phyloP scores from a whole-genome alignment of 371 early-diverging fungal species.

The Haplosporangium sp. region DNA sequence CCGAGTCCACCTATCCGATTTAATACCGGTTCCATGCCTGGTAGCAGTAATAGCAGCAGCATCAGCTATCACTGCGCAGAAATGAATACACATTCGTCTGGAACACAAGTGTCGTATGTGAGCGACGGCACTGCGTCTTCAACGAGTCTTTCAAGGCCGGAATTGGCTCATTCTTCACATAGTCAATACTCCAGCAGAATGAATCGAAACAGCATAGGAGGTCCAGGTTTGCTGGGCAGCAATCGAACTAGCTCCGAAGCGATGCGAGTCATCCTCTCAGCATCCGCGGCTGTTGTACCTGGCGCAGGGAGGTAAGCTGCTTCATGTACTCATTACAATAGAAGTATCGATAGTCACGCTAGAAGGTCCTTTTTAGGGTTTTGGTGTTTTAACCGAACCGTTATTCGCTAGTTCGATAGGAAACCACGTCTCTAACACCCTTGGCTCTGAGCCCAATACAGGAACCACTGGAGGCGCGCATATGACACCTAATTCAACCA shows the following conservation, averaged over 20 bases:
- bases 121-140: not conserved
- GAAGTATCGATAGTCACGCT: no score
- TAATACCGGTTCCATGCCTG: not conserved
- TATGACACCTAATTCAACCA: no score
- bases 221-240: slow-evolving; percentile 1
- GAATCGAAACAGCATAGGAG: not conserved
- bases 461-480: no score
- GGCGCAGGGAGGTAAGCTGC: slow-evolving; percentile 16
- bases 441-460: no score
- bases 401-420: no score
- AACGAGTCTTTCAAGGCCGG: slow-evolving; percentile 1
- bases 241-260: slow-evolving; percentile 41
- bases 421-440: no score
- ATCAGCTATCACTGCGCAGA: no score
- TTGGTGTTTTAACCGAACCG: no score
- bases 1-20: not conserved
- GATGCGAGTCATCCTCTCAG: slow-evolving; percentile 24
- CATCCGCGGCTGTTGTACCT: slow-evolving; percentile 6
- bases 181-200: slow-evolving; percentile 27
- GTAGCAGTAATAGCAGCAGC: not conserved
- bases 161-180: slow-evolving; percentile 18
- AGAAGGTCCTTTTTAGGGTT: no score
- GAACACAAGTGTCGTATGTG: no score
- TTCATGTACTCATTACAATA: no score
- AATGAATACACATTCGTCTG: no score